Conservation (phyloP, 495 filamentous ascomycete species). For the Usnea hakonensis region DNA sequence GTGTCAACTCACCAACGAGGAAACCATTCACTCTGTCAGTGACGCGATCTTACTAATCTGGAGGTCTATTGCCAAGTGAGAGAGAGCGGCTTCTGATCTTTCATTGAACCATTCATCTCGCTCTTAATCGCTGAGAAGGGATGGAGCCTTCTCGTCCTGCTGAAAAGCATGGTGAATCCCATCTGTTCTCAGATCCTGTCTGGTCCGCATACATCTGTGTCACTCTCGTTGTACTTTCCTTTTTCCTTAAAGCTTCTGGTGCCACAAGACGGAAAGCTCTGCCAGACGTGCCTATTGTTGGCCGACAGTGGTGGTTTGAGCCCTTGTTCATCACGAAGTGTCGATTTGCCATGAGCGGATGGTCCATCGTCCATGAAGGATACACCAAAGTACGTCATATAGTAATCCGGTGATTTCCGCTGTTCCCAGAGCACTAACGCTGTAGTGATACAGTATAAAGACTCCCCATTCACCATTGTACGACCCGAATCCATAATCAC, state of each 20-base stretch:
- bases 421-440: not conserved
- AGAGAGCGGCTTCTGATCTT: not conserved
- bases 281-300: not conserved
- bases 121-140: not conserved
- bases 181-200: not conserved
- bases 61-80: too few relatives aligned
- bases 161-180: not conserved
- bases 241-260: not conserved
- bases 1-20: too few relatives aligned
- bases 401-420: not conserved
- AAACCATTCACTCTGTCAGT: not conserved
- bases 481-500: not conserved
- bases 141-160: not conserved
- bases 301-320: not conserved
- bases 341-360: not conserved
- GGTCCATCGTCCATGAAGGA: not conserved
- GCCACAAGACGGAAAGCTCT: not conserved
- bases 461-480: not conserved
- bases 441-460: not conserved
- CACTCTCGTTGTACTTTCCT: not conserved
- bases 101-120: not conserved
- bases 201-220: not conserved
- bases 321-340: not conserved
- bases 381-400: not conserved
- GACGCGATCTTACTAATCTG: not conserved